These are phyloP conservation scores for Didymella segeticola DNA, from an alignment of 2,329 filamentous ascomycete genomes.

Conservation along the genomic window DNA sequence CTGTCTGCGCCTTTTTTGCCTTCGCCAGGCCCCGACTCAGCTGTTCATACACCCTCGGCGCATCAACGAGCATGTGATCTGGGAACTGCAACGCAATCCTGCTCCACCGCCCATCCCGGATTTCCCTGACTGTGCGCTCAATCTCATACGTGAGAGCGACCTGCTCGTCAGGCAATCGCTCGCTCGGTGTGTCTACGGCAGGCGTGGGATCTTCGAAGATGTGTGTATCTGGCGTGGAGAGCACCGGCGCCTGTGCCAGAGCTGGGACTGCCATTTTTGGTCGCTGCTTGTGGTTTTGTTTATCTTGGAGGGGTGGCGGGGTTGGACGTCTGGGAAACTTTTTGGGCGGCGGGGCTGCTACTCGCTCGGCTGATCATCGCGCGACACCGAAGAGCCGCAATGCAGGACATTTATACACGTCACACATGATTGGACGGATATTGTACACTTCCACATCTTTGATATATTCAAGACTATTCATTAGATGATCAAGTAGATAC, in stretches of 20 bases:
- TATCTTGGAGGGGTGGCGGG: slow-evolving; percentile 4
- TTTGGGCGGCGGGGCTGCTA: slow-evolving; percentile 3
- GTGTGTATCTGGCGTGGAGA: slow-evolving; percentile 69
- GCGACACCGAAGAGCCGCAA: slow-evolving; percentile 10
- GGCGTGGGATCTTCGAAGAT: slow-evolving; percentile 63
- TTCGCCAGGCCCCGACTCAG: slow-evolving; percentile 61
- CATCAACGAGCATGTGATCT: slow-evolving; percentile 88
- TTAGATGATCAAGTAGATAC: neutral
- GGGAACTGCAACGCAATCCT: slow-evolving; percentile 94
- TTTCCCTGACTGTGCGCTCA: slow-evolving; percentile 76
- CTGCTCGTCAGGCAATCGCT: slow-evolving; percentile 68
- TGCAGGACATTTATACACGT: slow-evolving; percentile 7
- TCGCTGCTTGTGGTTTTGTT: slow-evolving; percentile 13
- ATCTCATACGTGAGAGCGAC: slow-evolving; percentile 84
- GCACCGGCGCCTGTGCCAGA: slow-evolving; percentile 57
- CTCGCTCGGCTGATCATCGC: slow-evolving; percentile 6
- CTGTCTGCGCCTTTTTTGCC: slow-evolving; percentile 23
- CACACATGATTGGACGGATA: neutral
- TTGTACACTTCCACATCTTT: neutral
- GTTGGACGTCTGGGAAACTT: slow-evolving; percentile 2
- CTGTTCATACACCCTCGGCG: slow-evolving; percentile 76
- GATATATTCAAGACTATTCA: too few species aligned
- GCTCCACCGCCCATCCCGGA: slow-evolving; percentile 73
- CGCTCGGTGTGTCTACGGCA: slow-evolving; percentile 44
- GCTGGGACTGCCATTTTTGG: slow-evolving; percentile 36